Evolutionary conservation across 2,329 filamentous ascomycete species (phyloP), one percentile per base, ranked within the genome.

Genomic region (Blumeria hordei): DNA sequence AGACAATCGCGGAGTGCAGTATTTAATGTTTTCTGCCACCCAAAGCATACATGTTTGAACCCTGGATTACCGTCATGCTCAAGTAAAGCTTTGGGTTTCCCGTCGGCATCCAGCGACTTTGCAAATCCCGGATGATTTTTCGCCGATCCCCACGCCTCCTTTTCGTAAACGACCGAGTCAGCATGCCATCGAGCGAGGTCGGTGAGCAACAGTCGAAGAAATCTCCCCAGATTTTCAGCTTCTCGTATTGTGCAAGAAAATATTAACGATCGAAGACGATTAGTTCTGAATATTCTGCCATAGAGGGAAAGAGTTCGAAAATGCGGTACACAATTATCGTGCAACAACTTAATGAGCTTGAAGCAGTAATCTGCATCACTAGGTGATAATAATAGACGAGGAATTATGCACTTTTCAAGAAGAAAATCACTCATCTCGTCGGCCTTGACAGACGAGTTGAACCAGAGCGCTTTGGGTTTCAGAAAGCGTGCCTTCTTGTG

Each of bases 341-440:
- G 92, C 55, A 98, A 75, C 62, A 86, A 86, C 63, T 85, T 88
- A 64, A 96, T 72, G 70, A 96, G 82, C 60, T 81, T 79, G 68
- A 88, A 93, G 55, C 80, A 83, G 69, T 86, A 98, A 61, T 94
- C 86, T 0, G 90, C 85, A 66, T 98, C 92, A 53, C 84, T 75
- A 1, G 87, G 79, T 0, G 88, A 94, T 34, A 94, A 72, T 32
- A 92, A 74, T 16, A 93, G 74, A 44, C 92, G 82, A 9, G 92
- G 92, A n/a, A 96, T 69, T 60, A 98, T 80, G 65, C 92, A 98
- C 62, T 93, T 82, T 67, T 96, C 88, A 9, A 98, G 75, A 16
- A 98, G 70, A 3, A 78, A 75, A 61, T 88, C 79, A 54, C 90
- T 85, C 4, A 93, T 73, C 7, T 71, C 72, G 56, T 83, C 80